Conservation (phyloP, 2,329 filamentous ascomycete species). For the Apiospora hydei region DNA sequence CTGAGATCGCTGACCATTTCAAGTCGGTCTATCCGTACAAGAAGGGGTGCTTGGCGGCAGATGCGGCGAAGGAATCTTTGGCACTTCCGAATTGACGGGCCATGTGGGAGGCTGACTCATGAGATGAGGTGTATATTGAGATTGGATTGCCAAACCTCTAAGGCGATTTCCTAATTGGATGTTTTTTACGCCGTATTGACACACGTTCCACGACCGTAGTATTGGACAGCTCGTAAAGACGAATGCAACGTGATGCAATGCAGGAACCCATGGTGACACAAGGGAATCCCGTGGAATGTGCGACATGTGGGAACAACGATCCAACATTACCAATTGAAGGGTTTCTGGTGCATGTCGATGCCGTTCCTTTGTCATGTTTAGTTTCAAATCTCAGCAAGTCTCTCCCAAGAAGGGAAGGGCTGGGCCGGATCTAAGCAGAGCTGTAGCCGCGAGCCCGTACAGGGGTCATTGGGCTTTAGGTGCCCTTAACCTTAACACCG, state of each 20-base stretch:
- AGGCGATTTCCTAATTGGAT: no score
- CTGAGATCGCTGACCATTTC: constrained; percentile 59
- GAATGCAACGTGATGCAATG: background rate
- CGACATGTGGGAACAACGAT: background rate
- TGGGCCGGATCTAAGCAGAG: background rate
- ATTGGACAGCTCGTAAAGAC: background rate
- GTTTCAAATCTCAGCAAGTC: background rate
- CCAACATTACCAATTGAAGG: background rate
- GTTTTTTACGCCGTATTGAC: no score
- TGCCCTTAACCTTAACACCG: no score
- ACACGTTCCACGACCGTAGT: background rate
- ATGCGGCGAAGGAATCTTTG: no score
- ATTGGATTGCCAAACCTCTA: no score
- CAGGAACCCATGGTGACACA: background rate
- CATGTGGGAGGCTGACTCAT: background rate
- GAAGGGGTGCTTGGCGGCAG: constrained; percentile 44
- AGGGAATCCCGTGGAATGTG: background rate
- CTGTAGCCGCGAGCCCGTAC: background rate
- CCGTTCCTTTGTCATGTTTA: background rate
- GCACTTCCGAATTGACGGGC: background rate
- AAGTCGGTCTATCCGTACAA: constrained; percentile 55
- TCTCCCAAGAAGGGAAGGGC: background rate
- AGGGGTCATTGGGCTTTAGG: no score
- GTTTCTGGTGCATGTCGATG: background rate
- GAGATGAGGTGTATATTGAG: no score